Base-by-base conservation (phyloP, 345 rosid genomes). In the Psidium friedrichsthalianum region DNA sequence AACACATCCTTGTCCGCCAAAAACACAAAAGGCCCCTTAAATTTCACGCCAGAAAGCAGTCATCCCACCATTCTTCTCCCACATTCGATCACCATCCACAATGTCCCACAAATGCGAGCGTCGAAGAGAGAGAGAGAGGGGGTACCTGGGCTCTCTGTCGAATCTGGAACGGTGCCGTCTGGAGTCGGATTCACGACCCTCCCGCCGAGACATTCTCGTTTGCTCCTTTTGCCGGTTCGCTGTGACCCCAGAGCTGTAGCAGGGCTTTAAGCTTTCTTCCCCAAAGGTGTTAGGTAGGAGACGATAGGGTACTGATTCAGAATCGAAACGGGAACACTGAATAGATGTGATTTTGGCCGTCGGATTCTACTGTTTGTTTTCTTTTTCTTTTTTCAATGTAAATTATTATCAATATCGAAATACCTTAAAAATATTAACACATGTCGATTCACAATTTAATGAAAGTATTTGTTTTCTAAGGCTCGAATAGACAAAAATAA, bases 121-220 rank as follows among this genome's bases (percentile, higher is more conserved):
- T 81, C 54, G 20, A 52, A 11, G 18, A 82, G 1, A 15, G 54
- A 82, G 22, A 14, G 55, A 11, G 69, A 57, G 22, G 82, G 83
- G 5, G n/a, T 78, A 94, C 96, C 96, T 92, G 90, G 94, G 89
- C 84, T 92, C 95, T 51, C 92, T 88, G 89, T 93, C 95, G 74
- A 91, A 36, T 82, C 89, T 88, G 21, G 94, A 93, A 74, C 92
- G 92, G 53, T 88, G 91, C 52, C 94, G 92, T 87, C 87, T 92
- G 61, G 91, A 74, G 82, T 92, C 95, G 29, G 93, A 91, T 58
- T 92, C 96, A 57, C 92, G 91, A 85, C 86, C 90, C 74, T 89
- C 93, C 56, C 94, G 90, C 82, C 94, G 91, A 42, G 97, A 90
- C 95, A 93, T 93, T 82, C 16, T 59, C 11, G 11, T 80, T 82